phyloP scores from a whole-genome alignment of 345 rosid species.

The Leavenworthia alabamica region DNA sequence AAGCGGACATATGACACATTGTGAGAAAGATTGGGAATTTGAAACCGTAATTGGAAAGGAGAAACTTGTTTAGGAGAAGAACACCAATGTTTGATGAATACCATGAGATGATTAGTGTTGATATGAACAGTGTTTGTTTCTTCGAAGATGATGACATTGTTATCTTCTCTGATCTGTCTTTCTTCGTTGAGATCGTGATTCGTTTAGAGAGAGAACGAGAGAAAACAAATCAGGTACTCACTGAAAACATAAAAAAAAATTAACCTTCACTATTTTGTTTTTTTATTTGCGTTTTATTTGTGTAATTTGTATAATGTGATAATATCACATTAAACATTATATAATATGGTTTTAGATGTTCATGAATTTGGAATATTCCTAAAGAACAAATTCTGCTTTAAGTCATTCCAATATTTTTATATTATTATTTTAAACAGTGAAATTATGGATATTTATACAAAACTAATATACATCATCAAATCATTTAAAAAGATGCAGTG shows the following conservation, averaged over 20 bases:
- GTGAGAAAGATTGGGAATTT: slow-evolving; percentile 88
- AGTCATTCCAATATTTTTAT: neutral
- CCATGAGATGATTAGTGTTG: slow-evolving; percentile 58
- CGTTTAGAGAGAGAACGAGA: slow-evolving; percentile 16
- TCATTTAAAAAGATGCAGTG: no score
- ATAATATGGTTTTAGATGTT: neutral
- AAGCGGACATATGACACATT: slow-evolving; percentile 95
- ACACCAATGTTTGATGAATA: slow-evolving; percentile 92
- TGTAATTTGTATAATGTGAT: no score
- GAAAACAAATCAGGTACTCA: slow-evolving; percentile 25
- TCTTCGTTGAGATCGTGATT: slow-evolving; percentile 30
- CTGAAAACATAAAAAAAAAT: no score
- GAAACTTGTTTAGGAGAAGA: slow-evolving; percentile 79
- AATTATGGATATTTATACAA: neutral
- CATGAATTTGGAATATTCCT: neutral
- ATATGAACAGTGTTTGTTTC: slow-evolving; percentile 50
- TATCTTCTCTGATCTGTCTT: slow-evolving; percentile 6
- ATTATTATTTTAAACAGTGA: neutral
- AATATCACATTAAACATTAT: neutral
- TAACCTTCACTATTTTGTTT: no score
- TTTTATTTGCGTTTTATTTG: neutral
- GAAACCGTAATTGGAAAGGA: slow-evolving; percentile 93
- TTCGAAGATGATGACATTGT: slow-evolving; percentile 29
- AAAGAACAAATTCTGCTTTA: neutral
- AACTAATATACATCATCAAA: neutral